A percentile compares a stretch with the other conserved stretches of the same genome.
phyloP scores from a whole-genome alignment of 2,329 filamentous ascomycete species.

The Alternaria tenuissima region DNA sequence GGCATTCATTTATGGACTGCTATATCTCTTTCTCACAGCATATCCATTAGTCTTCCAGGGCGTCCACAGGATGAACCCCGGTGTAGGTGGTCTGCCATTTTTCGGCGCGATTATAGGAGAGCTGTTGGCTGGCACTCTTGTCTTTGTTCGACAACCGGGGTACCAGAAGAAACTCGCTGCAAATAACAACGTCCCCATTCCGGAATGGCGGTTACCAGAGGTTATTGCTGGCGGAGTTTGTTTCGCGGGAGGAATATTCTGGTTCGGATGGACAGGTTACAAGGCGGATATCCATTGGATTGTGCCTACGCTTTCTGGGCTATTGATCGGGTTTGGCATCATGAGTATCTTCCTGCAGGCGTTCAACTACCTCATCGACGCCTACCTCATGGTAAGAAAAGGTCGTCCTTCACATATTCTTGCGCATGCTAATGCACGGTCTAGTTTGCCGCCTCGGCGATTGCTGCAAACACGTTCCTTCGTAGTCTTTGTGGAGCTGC shows the following conservation, averaged over 20 bases:
- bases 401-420: too few species aligned
- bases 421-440: constrained; percentile 15
- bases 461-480: constrained; percentile 65
- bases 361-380: constrained; percentile 68
- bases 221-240: constrained; percentile 62
- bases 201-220: constrained; percentile 66
- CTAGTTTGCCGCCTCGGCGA: constrained; percentile 62
- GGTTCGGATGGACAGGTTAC: too few species aligned
- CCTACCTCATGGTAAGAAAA: constrained; percentile 60
- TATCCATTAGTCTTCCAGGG: constrained; percentile 81
- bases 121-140: constrained; percentile 70
- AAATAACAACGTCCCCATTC: constrained; percentile 60
- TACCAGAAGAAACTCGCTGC: constrained; percentile 66
- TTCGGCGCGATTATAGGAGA: constrained; percentile 84
- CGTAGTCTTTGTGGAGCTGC: constrained; percentile 60
- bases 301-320: constrained; percentile 40
- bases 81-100: constrained; percentile 79
- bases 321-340: constrained; percentile 66
- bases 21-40: constrained; percentile 87
- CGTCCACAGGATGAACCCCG: constrained; percentile 74
- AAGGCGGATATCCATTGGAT: too few species aligned
- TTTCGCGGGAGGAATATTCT: constrained; percentile 33
- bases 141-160: constrained; percentile 71
- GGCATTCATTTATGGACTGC: constrained; percentile 66
- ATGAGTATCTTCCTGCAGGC: constrained; percentile 66